A percentile compares a stretch with the other conserved stretches of the same genome.
Conservation (phyloP, 164 flowering plant species). For the Vitis riparia region DNA sequence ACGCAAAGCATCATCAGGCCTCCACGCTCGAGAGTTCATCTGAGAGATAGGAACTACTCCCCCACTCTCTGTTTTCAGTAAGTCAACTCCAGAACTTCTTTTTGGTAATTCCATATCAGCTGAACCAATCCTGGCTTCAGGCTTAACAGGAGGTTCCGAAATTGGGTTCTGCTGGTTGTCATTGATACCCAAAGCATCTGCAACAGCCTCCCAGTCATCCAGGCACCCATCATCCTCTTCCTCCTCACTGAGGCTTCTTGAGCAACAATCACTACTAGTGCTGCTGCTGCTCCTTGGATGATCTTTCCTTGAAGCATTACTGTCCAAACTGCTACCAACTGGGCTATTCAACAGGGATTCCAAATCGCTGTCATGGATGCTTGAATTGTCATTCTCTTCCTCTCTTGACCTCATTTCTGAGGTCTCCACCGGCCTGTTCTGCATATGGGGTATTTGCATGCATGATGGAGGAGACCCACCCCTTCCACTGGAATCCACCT, state of each 20-base stretch:
- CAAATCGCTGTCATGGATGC: conserved; percentile 4
- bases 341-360: conserved; percentile 4
- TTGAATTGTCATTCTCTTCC: not conserved
- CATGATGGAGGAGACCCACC: too few relatives aligned
- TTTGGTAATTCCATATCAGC: not conserved
- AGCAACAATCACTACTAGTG: conserved; percentile 8
- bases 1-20: too few relatives aligned
- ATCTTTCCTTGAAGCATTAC: not conserved
- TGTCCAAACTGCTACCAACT: not conserved
- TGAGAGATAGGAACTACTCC: too few relatives aligned
- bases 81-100: not conserved
- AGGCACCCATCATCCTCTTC: conserved; percentile 14
- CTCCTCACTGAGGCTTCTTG: conserved; percentile 14
- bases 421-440: not conserved
- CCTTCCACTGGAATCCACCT: not conserved
- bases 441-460: too few relatives aligned
- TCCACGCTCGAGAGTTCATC: too few relatives aligned
- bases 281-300: not conserved
- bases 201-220: conserved; percentile 31
- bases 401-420: not conserved
- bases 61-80: too few relatives aligned
- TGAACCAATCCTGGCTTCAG: not conserved
- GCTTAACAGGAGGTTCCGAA: not conserved
- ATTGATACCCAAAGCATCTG: conserved; percentile 22
- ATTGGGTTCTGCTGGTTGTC: not conserved